These are phyloP conservation scores for Lenwebbia sp. DNA, from an alignment of 345 rosid genomes.

Conservation along the genomic window DNA sequence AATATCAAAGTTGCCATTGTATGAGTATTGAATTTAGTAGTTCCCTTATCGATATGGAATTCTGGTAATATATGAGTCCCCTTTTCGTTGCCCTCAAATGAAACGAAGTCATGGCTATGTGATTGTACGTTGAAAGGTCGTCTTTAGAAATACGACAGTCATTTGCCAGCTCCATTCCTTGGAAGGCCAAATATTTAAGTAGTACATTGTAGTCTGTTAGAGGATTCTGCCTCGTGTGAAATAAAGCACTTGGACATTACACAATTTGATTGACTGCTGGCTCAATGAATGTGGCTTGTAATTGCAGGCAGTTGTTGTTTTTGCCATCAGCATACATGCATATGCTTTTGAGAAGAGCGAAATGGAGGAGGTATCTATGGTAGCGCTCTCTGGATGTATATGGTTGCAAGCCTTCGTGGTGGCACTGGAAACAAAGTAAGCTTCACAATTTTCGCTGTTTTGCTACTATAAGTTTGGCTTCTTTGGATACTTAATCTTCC, in stretches of 20 bases:
- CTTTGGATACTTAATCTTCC: background rate
- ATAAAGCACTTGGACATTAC: background rate
- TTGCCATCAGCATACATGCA: constrained; percentile 72
- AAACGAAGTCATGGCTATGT: background rate
- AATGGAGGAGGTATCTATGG: constrained; percentile 95
- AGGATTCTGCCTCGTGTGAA: background rate
- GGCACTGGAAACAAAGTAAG: constrained; percentile 88
- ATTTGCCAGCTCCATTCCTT: background rate
- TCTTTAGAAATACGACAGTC: background rate
- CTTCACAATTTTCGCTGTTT: background rate
- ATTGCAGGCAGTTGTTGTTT: constrained; percentile 86
- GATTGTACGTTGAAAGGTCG: background rate
- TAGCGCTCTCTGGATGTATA: constrained; percentile 93
- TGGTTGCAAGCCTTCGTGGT: constrained; percentile 99
- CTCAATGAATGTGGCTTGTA: background rate
- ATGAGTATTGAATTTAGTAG: background rate
- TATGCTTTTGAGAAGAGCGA: constrained; percentile 89
- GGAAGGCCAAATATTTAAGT: background rate
- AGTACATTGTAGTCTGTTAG: background rate
- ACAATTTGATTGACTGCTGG: background rate
- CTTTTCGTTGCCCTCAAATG: background rate
- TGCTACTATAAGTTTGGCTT: background rate
- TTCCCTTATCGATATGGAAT: background rate
- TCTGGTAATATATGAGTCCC: background rate
- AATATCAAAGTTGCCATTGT: background rate